Percentiles rank a stretch among this genome's conserved stretches.
phyloP scores from a whole-genome alignment of 805 yeast species.

The Sugiyamaella valdiviana region DNA sequence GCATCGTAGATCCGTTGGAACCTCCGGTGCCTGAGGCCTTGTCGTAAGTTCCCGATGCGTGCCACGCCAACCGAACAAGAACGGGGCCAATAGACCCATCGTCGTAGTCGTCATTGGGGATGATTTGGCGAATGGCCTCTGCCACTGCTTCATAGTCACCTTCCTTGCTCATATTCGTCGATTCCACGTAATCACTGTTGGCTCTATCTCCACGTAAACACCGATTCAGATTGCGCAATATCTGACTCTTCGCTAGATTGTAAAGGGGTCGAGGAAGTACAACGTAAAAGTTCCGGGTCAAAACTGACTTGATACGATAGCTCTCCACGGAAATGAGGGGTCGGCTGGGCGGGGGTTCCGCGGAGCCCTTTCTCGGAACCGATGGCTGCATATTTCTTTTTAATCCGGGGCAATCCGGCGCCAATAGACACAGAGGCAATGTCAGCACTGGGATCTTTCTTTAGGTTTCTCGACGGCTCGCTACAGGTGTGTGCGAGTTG shows the following conservation, averaged over 20 bases:
- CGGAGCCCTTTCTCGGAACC: neutral
- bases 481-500: no score
- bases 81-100: slow-evolving; percentile 73
- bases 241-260: neutral
- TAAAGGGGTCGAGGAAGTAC: neutral
- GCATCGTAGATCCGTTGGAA: slow-evolving; percentile 51
- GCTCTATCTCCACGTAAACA: neutral
- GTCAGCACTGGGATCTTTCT: neutral
- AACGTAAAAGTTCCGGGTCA: neutral
- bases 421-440: neutral
- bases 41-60: slow-evolving; percentile 74
- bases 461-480: no score
- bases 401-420: neutral
- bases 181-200: neutral
- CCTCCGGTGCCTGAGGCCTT: slow-evolving; percentile 45
- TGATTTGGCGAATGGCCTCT: slow-evolving; percentile 31
- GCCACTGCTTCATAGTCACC: slow-evolving; percentile 38
- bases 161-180: slow-evolving; percentile 15
- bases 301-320: neutral
- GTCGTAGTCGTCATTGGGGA: slow-evolving; percentile 47
- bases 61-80: slow-evolving; percentile 79
- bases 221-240: neutral
- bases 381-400: neutral
- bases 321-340: neutral
- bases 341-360: neutral